Evolutionary conservation across 164 flowering plant genomes (phyloP), one percentile per base, ranked within the genome.

Genomic region (Vitis rotundifolia): DNA sequence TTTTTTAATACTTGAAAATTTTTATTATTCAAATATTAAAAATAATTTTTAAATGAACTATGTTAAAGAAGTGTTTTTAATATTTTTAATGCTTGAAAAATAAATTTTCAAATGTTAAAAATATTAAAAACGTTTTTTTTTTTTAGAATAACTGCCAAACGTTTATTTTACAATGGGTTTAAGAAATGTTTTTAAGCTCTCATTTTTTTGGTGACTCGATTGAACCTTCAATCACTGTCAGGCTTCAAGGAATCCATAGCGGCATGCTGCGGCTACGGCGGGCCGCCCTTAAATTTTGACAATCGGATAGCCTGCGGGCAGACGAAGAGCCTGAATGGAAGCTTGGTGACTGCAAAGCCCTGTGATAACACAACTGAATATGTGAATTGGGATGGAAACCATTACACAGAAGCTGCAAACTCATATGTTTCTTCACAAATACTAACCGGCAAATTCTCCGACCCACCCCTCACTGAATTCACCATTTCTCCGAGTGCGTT

Each of bases 321-420:
- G 68, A 87, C 91, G 0, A 87, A 87, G 76, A 73, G 58, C 31
- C 11, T 91, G 68, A 84, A 91, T 72, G 98, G 98, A 60, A 89
- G 66, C 67, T 68, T 76, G 7, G 85, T 86, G 29, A 88, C 89
- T 9, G 88, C 89, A 53, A 79, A 73, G 74, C 86, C 78, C 2
- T 93, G 97, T 57, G 67, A 72, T 60, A 88, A 91, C 56, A 81
- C 75, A 26, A 76, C 82, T 14, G 91, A 86, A 61, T 85, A 91
- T 72, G 79, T 93, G 37, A 90, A 75, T 47, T 91, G 97, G 97
- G 98, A 91, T 68, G 98, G 98, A 28, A 90, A 82, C 54, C 97
- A 93, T 77, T 91, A 90, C 75, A 90, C 92, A 2, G 97, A 93
- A 62, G 92, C 95, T 68, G 95, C 97, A 71, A 93, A 93, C 72